Evolutionary conservation across 139 green algal genomes (phyloP).

Genomic region (Chlorella sp.): DNA sequence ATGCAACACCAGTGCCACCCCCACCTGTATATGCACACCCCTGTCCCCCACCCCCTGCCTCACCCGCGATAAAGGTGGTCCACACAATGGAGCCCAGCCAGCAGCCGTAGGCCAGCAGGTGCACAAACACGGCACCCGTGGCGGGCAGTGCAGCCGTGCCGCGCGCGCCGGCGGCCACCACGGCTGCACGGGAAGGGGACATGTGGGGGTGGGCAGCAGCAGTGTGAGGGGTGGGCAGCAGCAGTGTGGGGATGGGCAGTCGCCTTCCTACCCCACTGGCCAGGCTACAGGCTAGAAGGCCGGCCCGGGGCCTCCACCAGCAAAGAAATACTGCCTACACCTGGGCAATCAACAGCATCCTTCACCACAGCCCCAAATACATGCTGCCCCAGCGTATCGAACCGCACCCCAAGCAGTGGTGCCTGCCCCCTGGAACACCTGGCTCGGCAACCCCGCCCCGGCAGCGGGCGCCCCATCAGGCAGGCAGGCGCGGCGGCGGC

Average conservation of each 20-base stretch:
- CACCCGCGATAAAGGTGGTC: conserved; percentile 51
- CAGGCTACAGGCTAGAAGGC: too few relatives aligned
- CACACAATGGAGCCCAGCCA: conserved; percentile 58
- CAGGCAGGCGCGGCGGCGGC: neutral
- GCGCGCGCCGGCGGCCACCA: conserved; percentile 14
- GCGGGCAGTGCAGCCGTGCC: conserved; percentile 32
- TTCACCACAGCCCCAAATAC: too few relatives aligned
- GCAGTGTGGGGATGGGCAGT: neutral
- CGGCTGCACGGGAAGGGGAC: neutral
- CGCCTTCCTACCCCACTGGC: too few relatives aligned
- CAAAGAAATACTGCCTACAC: too few relatives aligned
- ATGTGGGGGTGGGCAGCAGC: neutral
- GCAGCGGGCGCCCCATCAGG: neutral
- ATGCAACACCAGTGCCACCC: neutral
- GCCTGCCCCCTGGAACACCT: neutral
- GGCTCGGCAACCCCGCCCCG: too few relatives aligned
- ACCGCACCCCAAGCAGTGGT: too few relatives aligned
- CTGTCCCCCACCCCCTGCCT: neutral
- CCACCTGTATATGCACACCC: neutral
- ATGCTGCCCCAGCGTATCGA: too few relatives aligned
- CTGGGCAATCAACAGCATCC: too few relatives aligned
- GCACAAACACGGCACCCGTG: conserved; percentile 40
- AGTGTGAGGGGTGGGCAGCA: neutral
- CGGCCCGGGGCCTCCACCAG: too few relatives aligned
- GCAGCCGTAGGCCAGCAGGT: conserved; percentile 50